phyloP scores from a whole-genome alignment of 2,329 filamentous ascomycete genomes.

The Verticillium zaregamsianum region DNA sequence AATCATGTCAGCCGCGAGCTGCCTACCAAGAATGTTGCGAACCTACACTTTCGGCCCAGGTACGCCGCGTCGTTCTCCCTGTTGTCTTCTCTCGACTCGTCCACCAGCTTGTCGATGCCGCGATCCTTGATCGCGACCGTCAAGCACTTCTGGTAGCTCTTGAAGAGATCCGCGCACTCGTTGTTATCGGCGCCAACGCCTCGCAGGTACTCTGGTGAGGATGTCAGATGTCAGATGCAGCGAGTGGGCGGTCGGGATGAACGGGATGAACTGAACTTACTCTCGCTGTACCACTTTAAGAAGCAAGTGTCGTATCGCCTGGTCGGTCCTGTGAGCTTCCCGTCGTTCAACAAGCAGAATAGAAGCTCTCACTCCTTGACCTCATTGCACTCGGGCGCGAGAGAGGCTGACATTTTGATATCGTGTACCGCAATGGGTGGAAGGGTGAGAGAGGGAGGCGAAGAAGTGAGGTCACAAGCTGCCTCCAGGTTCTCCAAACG shows the following conservation, averaged over 20 bases:
- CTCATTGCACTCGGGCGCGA: slow-evolving; percentile 92
- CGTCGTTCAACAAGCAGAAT: background rate
- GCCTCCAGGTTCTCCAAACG: background rate
- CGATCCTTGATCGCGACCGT: slow-evolving; percentile 82
- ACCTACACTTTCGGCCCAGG: slow-evolving; percentile 37
- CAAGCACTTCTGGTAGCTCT: slow-evolving; percentile 82
- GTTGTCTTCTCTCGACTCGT: slow-evolving; percentile 84
- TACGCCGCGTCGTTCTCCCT: slow-evolving; percentile 72
- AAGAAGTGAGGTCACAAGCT: background rate
- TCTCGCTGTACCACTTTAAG: slow-evolving; percentile 98
- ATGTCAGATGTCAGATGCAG: slow-evolving; percentile 2
- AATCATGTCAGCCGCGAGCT: background rate
- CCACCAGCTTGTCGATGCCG: slow-evolving; percentile 89
- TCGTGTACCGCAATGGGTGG: background rate
- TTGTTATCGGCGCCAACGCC: slow-evolving; percentile 76
- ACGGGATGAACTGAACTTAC: slow-evolving; percentile 51
- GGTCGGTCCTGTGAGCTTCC: slow-evolving; percentile 7
- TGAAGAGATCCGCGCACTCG: slow-evolving; percentile 83
- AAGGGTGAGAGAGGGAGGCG: background rate
- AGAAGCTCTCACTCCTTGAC: slow-evolving; percentile 71
- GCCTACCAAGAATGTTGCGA: background rate
- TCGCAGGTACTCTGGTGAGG: slow-evolving; percentile 72
- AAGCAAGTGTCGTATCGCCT: slow-evolving; percentile 97
- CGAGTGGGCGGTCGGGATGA: slow-evolving; percentile 8
- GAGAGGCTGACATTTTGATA: slow-evolving; percentile 77